Base-by-base conservation (phyloP, 108 stramenopile species). In the Fistulifera pelliculosa region DNA sequence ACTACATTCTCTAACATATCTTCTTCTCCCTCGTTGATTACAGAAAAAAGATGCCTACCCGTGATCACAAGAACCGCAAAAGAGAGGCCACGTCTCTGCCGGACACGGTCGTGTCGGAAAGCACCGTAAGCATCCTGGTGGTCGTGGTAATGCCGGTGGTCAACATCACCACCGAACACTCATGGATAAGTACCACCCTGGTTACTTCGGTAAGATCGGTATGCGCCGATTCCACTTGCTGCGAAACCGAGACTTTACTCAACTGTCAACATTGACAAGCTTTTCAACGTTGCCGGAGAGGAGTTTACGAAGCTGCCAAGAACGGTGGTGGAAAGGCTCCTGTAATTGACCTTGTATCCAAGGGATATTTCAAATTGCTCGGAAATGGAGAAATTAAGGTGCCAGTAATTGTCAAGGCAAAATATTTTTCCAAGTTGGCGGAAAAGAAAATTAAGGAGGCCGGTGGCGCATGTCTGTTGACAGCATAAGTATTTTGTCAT, bases 131-230 rank as follows among this genome's bases (percentile, higher is more conserved):
- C 98, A 99, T 86, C 98, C 98, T 44, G 95, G 96, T 76, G 98
- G 98, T 70, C 96, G 98, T 47, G 98, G 98, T 95, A 99, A 99
- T 74, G 98, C 98, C 39, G 98, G 98, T 76, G 98, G 98, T 59
- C 96, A 98, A 71, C 98, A 99, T 63, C 98, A 99, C 74, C 96
- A 98, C 92, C 90, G 98, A 26, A 97, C 85, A 66, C 78, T 98
- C 38, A 83, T 99, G 64, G 98, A 99, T 77, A 97, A 98, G 75
- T 98, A 82, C 73, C 98, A 98, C 75, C 98, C 98, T 62, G 98
- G 98, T 80, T 98, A 99, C 83, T 99, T 99, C 74, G 97, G 99
- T 68, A 99, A 98, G 90, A 96, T 99, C 52, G 97, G 97, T 83
- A 98, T 99, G 97, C 87, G 97, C 53, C 96, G 94, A 40, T 98